These are phyloP conservation scores for Fimicolochytrium jonesii DNA, from an alignment of 192 early-diverging fungal genomes.

Conservation along the genomic window DNA sequence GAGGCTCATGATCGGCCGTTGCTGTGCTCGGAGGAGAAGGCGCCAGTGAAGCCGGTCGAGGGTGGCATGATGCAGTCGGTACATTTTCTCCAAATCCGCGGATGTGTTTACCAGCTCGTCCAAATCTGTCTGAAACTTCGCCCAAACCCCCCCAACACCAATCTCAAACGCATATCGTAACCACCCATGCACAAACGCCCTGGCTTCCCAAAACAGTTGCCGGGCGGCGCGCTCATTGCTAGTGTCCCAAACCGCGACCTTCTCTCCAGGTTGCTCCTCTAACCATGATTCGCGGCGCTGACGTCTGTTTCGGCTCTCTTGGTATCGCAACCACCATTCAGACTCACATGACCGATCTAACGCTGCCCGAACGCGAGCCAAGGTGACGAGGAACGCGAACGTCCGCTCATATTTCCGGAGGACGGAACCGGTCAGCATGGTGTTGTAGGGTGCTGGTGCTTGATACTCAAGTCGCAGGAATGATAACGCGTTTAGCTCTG, in stretches of 20 bases:
- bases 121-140: not conserved
- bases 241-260: not conserved
- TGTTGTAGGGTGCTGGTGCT: constrained; percentile 13
- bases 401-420: not conserved
- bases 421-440: not conserved
- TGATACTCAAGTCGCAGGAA: constrained; percentile 6
- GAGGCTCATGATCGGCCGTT: constrained; percentile 16
- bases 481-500: not conserved
- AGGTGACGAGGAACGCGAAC: constrained; percentile 1
- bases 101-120: not conserved
- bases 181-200: constrained; percentile 15
- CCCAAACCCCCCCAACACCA: not conserved
- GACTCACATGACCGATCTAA: not conserved
- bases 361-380: not conserved
- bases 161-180: constrained; percentile 1
- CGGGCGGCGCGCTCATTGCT: not conserved
- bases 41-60: constrained; percentile 18
- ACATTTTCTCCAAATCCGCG: not conserved
- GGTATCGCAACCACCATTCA: not conserved
- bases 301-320: not conserved
- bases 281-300: not conserved
- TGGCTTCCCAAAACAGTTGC: constrained; percentile 14
- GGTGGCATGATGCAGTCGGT: not conserved
- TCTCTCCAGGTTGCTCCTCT: too few species aligned
- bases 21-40: not conserved